Evolutionary conservation across 164 flowering plant genomes (phyloP).

Genomic region (Nelumbo lutea): DNA sequence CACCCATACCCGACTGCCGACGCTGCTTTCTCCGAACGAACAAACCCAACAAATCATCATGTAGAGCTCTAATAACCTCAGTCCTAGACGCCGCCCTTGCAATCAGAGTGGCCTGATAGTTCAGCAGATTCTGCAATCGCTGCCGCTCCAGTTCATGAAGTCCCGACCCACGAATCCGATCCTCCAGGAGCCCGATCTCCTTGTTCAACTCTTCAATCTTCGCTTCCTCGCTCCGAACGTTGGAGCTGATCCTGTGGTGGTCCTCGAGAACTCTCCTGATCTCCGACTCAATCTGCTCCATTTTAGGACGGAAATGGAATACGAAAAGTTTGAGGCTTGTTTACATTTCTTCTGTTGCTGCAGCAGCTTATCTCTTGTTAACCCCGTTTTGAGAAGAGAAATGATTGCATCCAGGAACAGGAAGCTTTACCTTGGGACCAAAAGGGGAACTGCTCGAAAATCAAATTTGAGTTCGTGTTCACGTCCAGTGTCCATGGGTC

Average conservation of each 20-base stretch:
- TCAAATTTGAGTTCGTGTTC: neutral
- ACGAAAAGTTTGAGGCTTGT: neutral
- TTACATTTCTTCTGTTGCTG: neutral
- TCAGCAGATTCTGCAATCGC: constrained; percentile 24
- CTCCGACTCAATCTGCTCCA: constrained; percentile 22
- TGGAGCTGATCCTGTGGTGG: constrained; percentile 24
- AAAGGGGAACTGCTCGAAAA: neutral
- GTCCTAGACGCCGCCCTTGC: constrained; percentile 23
- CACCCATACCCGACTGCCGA: constrained; percentile 14
- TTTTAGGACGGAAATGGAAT: neutral
- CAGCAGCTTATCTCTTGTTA: no score
- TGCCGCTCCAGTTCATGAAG: constrained; percentile 17
- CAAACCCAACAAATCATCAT: constrained; percentile 22
- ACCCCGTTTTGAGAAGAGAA: neutral
- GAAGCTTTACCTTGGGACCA: neutral
- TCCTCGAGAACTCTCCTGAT: constrained; percentile 21
- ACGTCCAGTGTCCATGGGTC: neutral
- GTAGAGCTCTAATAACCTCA: constrained; percentile 21
- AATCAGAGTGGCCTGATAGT: constrained; percentile 26
- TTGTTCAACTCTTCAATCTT: constrained; percentile 21
- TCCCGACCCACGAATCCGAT: constrained; percentile 10
- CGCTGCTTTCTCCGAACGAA: constrained; percentile 23
- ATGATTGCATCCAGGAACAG: neutral
- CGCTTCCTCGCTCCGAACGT: constrained; percentile 18
- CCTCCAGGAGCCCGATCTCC: constrained; percentile 21